Percentiles rank a stretch among this genome's conserved stretches.
These are phyloP conservation scores for Tuber indicum DNA, from an alignment of 495 filamentous ascomycete species.

Conservation along the genomic window DNA sequence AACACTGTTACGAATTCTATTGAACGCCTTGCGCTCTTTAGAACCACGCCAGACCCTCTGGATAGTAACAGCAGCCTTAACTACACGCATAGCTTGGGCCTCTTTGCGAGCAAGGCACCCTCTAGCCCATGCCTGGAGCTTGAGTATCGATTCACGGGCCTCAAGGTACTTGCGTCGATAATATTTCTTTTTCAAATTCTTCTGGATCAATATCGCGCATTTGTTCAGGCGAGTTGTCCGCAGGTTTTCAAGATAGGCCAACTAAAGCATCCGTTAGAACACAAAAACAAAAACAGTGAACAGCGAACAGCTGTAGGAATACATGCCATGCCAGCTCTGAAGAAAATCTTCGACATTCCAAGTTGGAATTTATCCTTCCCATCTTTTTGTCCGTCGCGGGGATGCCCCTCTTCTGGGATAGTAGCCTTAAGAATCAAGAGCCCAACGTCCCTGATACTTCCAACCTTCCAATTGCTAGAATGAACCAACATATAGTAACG, in stretches of 20 bases:
- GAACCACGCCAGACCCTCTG: constrained; percentile 90
- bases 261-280: constrained; percentile 42
- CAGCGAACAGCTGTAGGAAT: background rate
- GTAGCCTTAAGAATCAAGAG: constrained; percentile 84
- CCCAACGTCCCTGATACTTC: constrained; percentile 80
- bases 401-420: constrained; percentile 55
- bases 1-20: constrained; percentile 67
- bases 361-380: constrained; percentile 93
- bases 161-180: constrained; percentile 88
- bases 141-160: constrained; percentile 70
- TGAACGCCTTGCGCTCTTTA: constrained; percentile 74
- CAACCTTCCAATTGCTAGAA: constrained; percentile 82
- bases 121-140: constrained; percentile 66
- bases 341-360: constrained; percentile 97
- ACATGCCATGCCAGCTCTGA: constrained; percentile 81
- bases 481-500: constrained; percentile 98
- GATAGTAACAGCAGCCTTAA: constrained; percentile 86
- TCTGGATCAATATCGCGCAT: constrained; percentile 97
- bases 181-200: constrained; percentile 93
- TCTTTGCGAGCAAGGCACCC: constrained; percentile 67
- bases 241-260: constrained; percentile 92
- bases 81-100: constrained; percentile 71
- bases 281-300: background rate
- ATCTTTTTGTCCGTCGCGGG: constrained; percentile 57
- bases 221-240: constrained; percentile 83